Evolutionary conservation across 192 early-diverging fungal species (phyloP), one percentile per base, ranked within the genome.

Genomic region (Entomortierella beljakovae): DNA sequence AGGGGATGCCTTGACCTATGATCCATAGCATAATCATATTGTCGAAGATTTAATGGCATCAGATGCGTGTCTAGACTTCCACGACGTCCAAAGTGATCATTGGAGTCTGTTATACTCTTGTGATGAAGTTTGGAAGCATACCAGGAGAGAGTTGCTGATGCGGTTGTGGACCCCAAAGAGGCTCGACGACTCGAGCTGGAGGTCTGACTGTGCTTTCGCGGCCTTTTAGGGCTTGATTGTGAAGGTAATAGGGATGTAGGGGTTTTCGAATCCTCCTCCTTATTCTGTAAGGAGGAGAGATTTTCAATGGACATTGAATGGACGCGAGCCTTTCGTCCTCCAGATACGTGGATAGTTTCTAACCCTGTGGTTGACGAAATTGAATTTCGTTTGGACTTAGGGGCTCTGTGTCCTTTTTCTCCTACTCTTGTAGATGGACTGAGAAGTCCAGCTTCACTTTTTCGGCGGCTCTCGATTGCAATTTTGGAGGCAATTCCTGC

Each of bases 91-190:
- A 53, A 64, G 16, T 62, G 57, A 25, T 32, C 18, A 31, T 33
- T n/a, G 31, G 16, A 15, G 54, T 50, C 61, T 31, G 37, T 42
- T 22, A 58, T 68, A 11, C 63, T 48, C 40, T 57, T 74, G 48
- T 79, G 75, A 8, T 79, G 75, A 8, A 79, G 55, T 40, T 79
- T 79, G 61, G 75, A 79, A 3, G 75, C 75, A 51, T 79, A 79
- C 75, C 75, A 79, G 5, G 75, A 79, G 16, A 79, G 22, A 2
- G 70, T 48, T 34, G 71, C 57, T 3, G 73, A 79, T 5, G 65
- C 20, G 5, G 40, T 48, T 43, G 61, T 32, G 32, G 70, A 64
- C n/a, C 43, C 54, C 16, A 64, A 18, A 28, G 68, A 70, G 8
- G 34, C 59, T 26, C 57, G 34, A 9, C 68, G 68, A 32, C 35